Conservation (phyloP, 305 asterid genomes). For the Fraxinus velutina region DNA sequence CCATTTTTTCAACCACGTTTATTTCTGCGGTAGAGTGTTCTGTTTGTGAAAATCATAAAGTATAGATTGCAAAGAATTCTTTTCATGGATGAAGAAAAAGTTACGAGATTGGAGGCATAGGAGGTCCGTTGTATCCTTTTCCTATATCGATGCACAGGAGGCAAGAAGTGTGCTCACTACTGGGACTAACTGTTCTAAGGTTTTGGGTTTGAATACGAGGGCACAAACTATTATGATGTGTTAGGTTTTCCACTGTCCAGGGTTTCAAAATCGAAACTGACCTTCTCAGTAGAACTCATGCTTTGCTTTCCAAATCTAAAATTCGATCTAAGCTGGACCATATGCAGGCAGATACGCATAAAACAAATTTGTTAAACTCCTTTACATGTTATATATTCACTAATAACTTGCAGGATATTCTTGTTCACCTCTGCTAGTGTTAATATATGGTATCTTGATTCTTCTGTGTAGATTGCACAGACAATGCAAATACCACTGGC, state of each 20-base stretch:
- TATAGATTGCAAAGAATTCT: neutral
- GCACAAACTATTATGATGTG: neutral
- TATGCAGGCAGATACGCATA: neutral
- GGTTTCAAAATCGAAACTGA: neutral
- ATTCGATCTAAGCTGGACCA: neutral
- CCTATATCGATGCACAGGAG: neutral
- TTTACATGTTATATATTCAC: neutral
- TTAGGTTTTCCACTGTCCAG: neutral
- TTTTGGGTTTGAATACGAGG: neutral
- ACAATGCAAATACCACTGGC: conserved; percentile 81
- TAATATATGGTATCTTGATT: conserved; percentile 4
- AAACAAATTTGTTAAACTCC: neutral
- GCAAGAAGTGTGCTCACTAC: neutral
- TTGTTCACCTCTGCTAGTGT: neutral
- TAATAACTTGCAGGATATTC: neutral
- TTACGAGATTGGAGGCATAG: neutral
- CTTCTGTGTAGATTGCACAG: conserved; percentile 54
- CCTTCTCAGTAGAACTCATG: neutral
- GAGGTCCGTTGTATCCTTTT: neutral
- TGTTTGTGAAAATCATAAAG: neutral
- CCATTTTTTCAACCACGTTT: neutral
- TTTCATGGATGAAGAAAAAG: neutral
- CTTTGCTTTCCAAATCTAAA: neutral
- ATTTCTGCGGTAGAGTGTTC: neutral
- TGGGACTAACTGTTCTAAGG: neutral